Evolutionary conservation across 192 early-diverging fungal genomes (phyloP).

Genomic region (Entomortierella lignicola): DNA sequence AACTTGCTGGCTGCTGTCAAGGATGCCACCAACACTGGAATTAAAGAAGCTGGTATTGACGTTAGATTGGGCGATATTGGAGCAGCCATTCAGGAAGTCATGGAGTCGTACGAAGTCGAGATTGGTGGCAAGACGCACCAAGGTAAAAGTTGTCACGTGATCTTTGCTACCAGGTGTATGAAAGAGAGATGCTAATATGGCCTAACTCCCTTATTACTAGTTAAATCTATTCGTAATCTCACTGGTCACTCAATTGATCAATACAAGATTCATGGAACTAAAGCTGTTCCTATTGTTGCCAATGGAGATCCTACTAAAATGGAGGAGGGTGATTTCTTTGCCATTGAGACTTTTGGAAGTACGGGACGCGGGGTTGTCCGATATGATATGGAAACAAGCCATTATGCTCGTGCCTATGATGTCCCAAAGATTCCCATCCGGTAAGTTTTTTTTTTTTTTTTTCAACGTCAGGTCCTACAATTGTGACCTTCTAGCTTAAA

Average conservation of each 20-base stretch:
- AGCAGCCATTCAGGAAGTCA: constrained; percentile 94
- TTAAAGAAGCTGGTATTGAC: constrained; percentile 95
- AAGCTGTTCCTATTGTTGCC: constrained; percentile 95
- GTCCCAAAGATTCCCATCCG: constrained; percentile 69
- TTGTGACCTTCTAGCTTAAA: too few species aligned
- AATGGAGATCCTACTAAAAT: constrained; percentile 89
- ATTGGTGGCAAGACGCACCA: constrained; percentile 91
- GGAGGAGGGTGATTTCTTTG: constrained; percentile 95
- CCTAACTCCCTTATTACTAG: constrained; percentile 28
- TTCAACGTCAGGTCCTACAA: too few species aligned
- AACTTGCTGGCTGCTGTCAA: constrained; percentile 86
- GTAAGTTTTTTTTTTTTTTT: constrained; percentile 53
- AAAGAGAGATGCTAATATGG: neutral
- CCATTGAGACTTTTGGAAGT: constrained; percentile 98
- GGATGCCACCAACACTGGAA: constrained; percentile 96
- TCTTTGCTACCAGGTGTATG: too few species aligned
- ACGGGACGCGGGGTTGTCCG: constrained; percentile 91
- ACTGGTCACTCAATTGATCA: constrained; percentile 94
- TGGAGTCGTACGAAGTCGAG: constrained; percentile 98
- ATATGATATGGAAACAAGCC: constrained; percentile 91
- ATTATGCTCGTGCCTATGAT: constrained; percentile 81
- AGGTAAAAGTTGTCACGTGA: too few species aligned
- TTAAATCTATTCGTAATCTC: constrained; percentile 96
- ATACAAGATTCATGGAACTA: constrained; percentile 94
- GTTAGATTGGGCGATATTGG: constrained; percentile 95